Conservation (phyloP, 1,139 yeast species). For the Candida mesenterica region DNA sequence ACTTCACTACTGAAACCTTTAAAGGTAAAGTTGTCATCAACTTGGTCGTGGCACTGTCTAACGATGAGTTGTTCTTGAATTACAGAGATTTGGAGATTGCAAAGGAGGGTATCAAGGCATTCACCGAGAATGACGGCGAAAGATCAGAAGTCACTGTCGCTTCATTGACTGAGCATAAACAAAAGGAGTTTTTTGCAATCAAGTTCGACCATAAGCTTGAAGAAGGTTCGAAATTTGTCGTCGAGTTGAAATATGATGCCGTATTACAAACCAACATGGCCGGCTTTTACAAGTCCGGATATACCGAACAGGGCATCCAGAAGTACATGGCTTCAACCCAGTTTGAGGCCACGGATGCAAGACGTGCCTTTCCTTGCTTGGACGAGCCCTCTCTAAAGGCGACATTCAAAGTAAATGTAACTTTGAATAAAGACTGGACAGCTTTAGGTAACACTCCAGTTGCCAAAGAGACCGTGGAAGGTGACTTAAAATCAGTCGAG, state of each 20-base stretch:
- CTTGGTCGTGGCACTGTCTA: slow-evolving; percentile 28
- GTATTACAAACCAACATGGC: slow-evolving; percentile 68
- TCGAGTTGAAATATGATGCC: slow-evolving; percentile 45
- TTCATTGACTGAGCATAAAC: slow-evolving; percentile 21
- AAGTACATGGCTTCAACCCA: slow-evolving; percentile 78
- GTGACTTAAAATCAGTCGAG: slow-evolving; percentile 23
- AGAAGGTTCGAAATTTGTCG: slow-evolving; percentile 16
- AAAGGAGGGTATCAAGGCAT: slow-evolving; percentile 10
- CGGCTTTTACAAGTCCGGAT: slow-evolving; percentile 79
- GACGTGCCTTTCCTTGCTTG: slow-evolving; percentile 87
- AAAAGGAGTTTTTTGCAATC: slow-evolving; percentile 29
- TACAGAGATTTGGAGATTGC: slow-evolving; percentile 33
- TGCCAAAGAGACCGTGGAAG: slow-evolving; percentile 7
- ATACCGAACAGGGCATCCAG: slow-evolving; percentile 58
- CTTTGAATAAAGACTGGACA: slow-evolving; percentile 15
- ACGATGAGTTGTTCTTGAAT: slow-evolving; percentile 44
- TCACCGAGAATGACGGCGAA: slow-evolving; percentile 4
- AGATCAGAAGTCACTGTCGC: slow-evolving; percentile 12
- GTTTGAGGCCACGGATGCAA: slow-evolving; percentile 87
- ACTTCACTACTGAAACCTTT: slow-evolving; percentile 33
- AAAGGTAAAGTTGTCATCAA: slow-evolving; percentile 41
- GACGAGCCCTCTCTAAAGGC: slow-evolving; percentile 89
- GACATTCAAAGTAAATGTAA: slow-evolving; percentile 40
- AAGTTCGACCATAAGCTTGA: slow-evolving; percentile 16
- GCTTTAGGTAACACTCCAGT: slow-evolving; percentile 20